Percentiles rank a stretch among this genome's conserved stretches.
Evolutionary conservation across 2,329 filamentous ascomycete species (phyloP).

Genomic region (Aspergillus caelatus): DNA sequence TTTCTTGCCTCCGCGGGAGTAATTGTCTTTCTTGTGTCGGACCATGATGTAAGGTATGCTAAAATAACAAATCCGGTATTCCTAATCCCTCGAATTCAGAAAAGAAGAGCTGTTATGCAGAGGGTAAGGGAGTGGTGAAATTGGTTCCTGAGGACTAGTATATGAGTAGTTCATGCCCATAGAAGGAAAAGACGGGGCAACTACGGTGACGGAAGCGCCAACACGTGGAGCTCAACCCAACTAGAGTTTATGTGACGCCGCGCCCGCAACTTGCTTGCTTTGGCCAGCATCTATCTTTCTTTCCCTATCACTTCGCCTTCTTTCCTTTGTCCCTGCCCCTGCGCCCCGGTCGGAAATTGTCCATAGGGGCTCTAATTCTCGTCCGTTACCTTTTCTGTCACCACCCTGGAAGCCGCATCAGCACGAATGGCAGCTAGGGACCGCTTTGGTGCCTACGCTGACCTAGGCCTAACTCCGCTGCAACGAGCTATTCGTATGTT

Average conservation of each 20-base stretch:
- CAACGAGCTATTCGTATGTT: conserved; percentile 83
- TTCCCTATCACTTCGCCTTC: neutral
- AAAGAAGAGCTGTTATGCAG: neutral
- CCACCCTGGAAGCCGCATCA: conserved; percentile 86
- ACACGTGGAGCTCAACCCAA: conserved; percentile 1
- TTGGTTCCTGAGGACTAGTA: neutral
- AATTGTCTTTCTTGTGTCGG: conserved; percentile 90
- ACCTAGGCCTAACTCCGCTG: conserved; percentile 79
- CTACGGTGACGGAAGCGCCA: neutral
- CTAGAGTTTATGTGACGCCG: conserved; percentile 1
- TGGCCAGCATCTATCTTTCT: neutral
- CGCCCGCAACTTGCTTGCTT: neutral
- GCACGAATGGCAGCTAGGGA: conserved; percentile 94
- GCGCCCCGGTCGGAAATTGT: neutral
- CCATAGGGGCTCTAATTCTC: conserved; percentile 3
- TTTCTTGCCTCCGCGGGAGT: conserved; percentile 73
- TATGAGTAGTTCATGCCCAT: neutral
- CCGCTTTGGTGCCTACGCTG: conserved; percentile 82
- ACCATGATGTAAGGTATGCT: conserved; percentile 64
- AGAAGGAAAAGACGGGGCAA: neutral
- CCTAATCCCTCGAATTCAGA: neutral
- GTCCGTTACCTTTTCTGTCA: conserved; percentile 21
- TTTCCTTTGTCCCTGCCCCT: neutral
- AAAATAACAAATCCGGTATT: neutral
- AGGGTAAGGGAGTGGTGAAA: neutral